These are phyloP conservation scores for Aspergillus nomiae DNA, from an alignment of 2,329 filamentous ascomycete species.

Conservation along the genomic window DNA sequence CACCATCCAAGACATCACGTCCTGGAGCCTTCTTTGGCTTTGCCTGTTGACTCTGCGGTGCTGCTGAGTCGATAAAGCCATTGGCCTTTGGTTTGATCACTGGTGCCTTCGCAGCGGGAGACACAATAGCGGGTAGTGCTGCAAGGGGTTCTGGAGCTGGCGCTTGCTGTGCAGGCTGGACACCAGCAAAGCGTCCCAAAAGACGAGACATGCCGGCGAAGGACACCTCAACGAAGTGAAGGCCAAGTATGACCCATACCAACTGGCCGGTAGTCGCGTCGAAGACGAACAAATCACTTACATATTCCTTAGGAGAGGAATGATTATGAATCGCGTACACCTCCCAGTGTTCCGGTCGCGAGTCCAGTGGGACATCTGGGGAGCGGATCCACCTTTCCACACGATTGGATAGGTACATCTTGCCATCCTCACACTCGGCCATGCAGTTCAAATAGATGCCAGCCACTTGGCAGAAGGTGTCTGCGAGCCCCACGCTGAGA, in stretches of 20 bases:
- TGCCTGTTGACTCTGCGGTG: neutral
- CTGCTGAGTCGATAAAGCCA: neutral
- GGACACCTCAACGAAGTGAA: conserved; percentile 26
- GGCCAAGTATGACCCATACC: conserved; percentile 32
- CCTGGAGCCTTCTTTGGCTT: neutral
- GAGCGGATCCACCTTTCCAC: conserved; percentile 28
- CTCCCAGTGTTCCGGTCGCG: conserved; percentile 21
- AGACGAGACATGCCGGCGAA: conserved; percentile 22
- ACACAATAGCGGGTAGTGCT: neutral
- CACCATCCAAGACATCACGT: neutral
- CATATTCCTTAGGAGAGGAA: conserved; percentile 16
- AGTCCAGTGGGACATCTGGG: conserved; percentile 13
- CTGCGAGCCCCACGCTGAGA: conserved; percentile 26
- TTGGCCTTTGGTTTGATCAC: neutral
- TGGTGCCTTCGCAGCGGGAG: neutral
- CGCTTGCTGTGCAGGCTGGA: neutral
- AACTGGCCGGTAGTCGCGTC: conserved; percentile 26
- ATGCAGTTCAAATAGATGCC: conserved; percentile 41
- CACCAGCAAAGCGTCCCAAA: conserved; percentile 3
- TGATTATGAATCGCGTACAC: conserved; percentile 26
- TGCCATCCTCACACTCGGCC: conserved; percentile 18
- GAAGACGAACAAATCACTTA: conserved; percentile 36
- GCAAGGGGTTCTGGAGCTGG: neutral
- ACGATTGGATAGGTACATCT: conserved; percentile 34
- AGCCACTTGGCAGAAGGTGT: conserved; percentile 34